A percentile compares a stretch with the other conserved stretches of the same genome.
Evolutionary conservation across 768 basidiomycete species (phyloP).

Genomic region (Trametes sanguinea): DNA sequence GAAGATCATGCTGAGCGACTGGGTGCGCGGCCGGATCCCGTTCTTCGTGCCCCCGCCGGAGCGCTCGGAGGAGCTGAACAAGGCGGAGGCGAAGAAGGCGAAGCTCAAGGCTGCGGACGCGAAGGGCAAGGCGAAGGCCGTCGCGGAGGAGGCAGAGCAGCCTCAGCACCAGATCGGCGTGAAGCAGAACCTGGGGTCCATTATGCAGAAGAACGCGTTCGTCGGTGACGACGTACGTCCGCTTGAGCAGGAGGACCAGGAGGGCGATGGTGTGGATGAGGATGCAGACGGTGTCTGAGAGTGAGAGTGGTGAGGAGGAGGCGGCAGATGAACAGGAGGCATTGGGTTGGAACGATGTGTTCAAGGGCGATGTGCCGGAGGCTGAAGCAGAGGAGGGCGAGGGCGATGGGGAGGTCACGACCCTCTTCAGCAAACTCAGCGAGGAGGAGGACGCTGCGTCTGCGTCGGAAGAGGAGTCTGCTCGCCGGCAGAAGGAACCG

Average conservation of each 20-base stretch:
- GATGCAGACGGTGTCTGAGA: conserved; percentile 42
- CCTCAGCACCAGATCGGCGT: conserved; percentile 59
- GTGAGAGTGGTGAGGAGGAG: conserved; percentile 38
- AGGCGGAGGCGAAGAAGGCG: conserved; percentile 52
- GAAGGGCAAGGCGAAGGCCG: conserved; percentile 57
- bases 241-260: conserved; percentile 47
- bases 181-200: conserved; percentile 82
- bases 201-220: conserved; percentile 88
- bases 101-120: conserved; percentile 41
- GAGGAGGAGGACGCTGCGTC: conserved; percentile 22
- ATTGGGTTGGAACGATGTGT: conserved; percentile 87
- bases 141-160: conserved; percentile 34
- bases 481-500: conserved; percentile 44
- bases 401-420: conserved; percentile 30
- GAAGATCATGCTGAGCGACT: conserved; percentile 93
- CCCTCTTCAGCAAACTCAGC: conserved; percentile 27
- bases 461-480: conserved; percentile 38
- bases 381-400: conserved; percentile 14
- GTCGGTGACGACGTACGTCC: conserved; percentile 79
- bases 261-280: conserved; percentile 42
- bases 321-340: conserved; percentile 43
- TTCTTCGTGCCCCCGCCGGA: conserved; percentile 95
- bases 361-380: conserved; percentile 47
- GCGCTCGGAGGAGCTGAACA: conserved; percentile 68
- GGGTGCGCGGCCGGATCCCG: conserved; percentile 96